Conservation (phyloP, 2,329 filamentous ascomycete species). For the Annulohypoxylon truncatum region DNA sequence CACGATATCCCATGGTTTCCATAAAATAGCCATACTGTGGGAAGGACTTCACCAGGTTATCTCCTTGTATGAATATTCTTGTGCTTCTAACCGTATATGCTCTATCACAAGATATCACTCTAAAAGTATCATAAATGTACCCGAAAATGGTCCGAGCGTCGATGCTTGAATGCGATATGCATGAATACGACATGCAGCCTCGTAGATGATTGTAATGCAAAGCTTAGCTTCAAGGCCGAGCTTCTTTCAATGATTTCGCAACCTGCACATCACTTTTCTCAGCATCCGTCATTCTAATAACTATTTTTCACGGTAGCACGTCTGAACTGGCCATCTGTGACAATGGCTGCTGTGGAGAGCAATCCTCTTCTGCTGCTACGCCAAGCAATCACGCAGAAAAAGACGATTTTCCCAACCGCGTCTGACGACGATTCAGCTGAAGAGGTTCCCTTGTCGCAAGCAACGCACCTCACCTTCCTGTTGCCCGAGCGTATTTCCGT, state of each 20-base stretch:
- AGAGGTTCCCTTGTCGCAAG: constrained; percentile 75
- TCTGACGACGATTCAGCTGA: constrained; percentile 72
- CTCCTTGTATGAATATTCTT: neutral
- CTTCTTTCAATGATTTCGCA: constrained; percentile 11
- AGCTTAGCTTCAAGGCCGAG: constrained; percentile 17
- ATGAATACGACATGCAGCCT: constrained; percentile 3
- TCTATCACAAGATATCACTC: neutral
- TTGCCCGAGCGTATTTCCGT: constrained; percentile 70
- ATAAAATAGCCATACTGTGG: neutral
- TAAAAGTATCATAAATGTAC: neutral
- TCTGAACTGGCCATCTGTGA: constrained; percentile 35
- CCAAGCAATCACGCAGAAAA: constrained; percentile 79
- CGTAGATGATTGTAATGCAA: constrained; percentile 7
- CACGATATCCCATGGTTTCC: neutral
- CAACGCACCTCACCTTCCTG: constrained; percentile 82
- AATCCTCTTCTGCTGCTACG: constrained; percentile 88
- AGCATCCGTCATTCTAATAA: neutral
- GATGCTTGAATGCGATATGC: neutral
- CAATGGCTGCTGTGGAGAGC: constrained; percentile 70
- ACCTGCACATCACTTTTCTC: neutral
- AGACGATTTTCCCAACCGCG: constrained; percentile 78
- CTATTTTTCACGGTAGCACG: constrained; percentile 3
- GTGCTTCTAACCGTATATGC: neutral
- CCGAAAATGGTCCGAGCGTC: neutral
- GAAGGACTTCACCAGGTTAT: neutral